Evolutionary conservation across 1,284 basidiomycete genomes (phyloP), one percentile per base, ranked within the genome.

Genomic region (Tilletia indica): DNA sequence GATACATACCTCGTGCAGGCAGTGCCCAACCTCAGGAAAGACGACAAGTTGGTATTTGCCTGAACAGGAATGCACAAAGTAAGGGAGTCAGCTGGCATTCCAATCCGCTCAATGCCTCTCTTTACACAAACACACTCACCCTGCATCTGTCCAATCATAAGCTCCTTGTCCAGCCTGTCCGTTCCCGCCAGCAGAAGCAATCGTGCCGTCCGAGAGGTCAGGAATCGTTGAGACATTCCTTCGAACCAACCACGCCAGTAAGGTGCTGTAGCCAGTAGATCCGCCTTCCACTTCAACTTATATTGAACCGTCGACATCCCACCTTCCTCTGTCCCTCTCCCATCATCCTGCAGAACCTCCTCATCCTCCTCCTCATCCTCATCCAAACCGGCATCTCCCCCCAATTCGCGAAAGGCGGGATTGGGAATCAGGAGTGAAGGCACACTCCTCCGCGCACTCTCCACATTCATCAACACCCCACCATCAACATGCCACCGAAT

Each of bases 111-210:
- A 31, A 31, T 31, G 25, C 25, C 25, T 31, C 25, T 31, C 25
- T 31, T 0, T 2, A 31, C 25, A n/a, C n/a, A n/a, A 31, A 34
- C n/a, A 38, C 11, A 34, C 73, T 63, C 34, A 73, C 80, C 82
- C 73, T 86, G 85, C 96, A 99, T 98, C 85, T 99, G 96, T 0
- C 94, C 97, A 67, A 99, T 95, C 92, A 97, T 97, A 54, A 99
- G 88, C 76, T 93, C 91, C 77, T 90, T 91, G 83, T 99, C 97
- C 1, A 99, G 88, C 8, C 94, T 87, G 79, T 99, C 96, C 9
- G 94, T 91, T 0, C 95, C 95, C 0, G 97, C 96, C 12, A 99
- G 87, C 3, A 98, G 89, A 39, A 99, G 88, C 38, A 99, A 85
- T 16, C 94, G 89, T 0, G 94, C 94, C 0, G 92, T 89, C 19